Conservation (phyloP, 495 filamentous ascomycete genomes). For the Neurospora tetraspora region DNA sequence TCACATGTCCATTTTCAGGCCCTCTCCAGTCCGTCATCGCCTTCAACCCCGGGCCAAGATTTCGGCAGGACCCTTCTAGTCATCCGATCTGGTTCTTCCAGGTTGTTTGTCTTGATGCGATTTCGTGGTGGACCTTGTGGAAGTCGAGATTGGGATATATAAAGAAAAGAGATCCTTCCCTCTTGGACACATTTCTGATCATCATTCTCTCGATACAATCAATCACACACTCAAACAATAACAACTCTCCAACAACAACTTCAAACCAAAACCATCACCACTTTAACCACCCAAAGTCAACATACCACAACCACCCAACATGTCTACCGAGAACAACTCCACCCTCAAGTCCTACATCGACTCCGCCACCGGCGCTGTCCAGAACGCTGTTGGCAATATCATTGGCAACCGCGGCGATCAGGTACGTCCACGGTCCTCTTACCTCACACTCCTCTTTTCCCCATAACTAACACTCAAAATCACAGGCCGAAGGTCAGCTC, state of each 20-base stretch:
- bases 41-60: background rate
- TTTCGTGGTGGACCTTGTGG: background rate
- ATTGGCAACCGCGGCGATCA: constrained; percentile 66
- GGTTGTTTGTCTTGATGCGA: background rate
- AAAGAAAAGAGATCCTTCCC: background rate
- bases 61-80: background rate
- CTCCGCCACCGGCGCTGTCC: constrained; percentile 60
- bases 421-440: no score
- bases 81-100: background rate
- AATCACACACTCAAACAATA: background rate
- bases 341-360: constrained; percentile 76
- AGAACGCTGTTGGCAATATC: constrained; percentile 59
- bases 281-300: background rate
- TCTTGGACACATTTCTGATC: background rate
- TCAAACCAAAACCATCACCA: background rate
- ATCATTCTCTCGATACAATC: background rate
- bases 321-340: constrained; percentile 64
- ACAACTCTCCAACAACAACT: background rate
- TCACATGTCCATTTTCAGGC: no score
- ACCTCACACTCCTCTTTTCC: no score
- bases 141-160: constrained; percentile 1
- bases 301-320: constrained; percentile 24
- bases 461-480: constrained; percentile 1
- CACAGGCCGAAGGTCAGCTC: constrained; percentile 39
- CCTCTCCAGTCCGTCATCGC: background rate